phyloP scores from a whole-genome alignment of 768 basidiomycete genomes.

The Auricularia heimuer region DNA sequence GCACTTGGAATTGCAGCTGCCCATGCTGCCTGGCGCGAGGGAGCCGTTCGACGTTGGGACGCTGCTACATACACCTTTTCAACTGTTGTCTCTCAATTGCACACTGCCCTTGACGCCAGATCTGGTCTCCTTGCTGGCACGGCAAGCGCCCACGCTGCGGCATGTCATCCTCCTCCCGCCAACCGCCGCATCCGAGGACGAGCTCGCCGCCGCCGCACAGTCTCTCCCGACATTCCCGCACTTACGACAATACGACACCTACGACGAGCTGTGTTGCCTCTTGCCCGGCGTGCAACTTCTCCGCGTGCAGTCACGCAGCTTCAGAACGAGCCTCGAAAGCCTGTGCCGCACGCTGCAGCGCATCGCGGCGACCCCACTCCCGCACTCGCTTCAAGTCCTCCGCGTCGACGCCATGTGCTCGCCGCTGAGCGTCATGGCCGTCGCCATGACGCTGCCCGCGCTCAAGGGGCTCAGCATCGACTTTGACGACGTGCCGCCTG shows the following conservation, averaged over 20 bases:
- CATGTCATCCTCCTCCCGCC: background rate
- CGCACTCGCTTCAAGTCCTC: constrained; percentile 35
- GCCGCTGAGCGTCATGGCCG: background rate
- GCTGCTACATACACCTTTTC: background rate
- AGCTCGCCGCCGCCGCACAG: background rate
- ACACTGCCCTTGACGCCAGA: background rate
- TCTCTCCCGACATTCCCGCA: background rate
- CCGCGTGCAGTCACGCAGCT: background rate
- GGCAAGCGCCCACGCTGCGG: background rate
- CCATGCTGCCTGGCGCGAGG: background rate
- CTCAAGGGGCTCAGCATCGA: background rate
- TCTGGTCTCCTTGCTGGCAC: background rate
- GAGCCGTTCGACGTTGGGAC: background rate
- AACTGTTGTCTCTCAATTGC: background rate
- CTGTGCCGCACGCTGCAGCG: background rate
- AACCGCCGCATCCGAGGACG: background rate
- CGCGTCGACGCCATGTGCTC: background rate
- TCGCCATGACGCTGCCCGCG: background rate
- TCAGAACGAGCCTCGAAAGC: background rate
- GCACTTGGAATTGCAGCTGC: background rate
- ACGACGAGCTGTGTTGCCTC: background rate
- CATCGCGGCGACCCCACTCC: constrained; percentile 22
- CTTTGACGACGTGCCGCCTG: background rate
- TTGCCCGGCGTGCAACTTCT: background rate
- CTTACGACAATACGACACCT: background rate